Evolutionary conservation across 208 protist genomes (phyloP).

Genomic region (Leishmania lainsoni): DNA sequence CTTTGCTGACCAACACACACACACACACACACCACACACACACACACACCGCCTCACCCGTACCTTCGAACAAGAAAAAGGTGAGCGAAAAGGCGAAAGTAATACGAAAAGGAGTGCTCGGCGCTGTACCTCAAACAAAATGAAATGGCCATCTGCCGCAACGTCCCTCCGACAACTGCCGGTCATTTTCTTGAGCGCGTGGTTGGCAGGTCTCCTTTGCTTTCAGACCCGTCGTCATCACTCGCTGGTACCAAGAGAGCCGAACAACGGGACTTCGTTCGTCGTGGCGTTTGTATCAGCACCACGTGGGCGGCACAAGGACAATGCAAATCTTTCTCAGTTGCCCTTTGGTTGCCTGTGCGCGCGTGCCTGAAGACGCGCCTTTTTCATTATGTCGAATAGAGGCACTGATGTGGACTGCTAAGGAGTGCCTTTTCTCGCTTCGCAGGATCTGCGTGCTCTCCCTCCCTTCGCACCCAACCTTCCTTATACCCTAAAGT

Average conservation of each 20-base stretch:
- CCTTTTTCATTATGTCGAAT: neutral
- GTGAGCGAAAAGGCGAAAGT: neutral
- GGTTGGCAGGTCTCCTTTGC: neutral
- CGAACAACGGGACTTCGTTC: neutral
- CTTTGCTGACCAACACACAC: no score
- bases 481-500: neutral
- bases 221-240: neutral
- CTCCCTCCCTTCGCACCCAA: neutral
- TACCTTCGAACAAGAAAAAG: no score
- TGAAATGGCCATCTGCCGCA: neutral
- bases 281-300: neutral
- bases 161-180: neutral
- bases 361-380: neutral
- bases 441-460: neutral
- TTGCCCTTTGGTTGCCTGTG: neutral
- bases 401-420: neutral
- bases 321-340: neutral
- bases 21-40: no score
- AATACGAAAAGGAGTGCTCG: neutral
- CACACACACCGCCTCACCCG: no score
- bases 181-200: neutral
- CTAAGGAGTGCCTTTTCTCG: neutral
- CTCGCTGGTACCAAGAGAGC: neutral
- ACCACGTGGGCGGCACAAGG: neutral
- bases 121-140: neutral